Base-by-base conservation (phyloP, 768 basidiomycete genomes). In the Tulasnella sp. region DNA sequence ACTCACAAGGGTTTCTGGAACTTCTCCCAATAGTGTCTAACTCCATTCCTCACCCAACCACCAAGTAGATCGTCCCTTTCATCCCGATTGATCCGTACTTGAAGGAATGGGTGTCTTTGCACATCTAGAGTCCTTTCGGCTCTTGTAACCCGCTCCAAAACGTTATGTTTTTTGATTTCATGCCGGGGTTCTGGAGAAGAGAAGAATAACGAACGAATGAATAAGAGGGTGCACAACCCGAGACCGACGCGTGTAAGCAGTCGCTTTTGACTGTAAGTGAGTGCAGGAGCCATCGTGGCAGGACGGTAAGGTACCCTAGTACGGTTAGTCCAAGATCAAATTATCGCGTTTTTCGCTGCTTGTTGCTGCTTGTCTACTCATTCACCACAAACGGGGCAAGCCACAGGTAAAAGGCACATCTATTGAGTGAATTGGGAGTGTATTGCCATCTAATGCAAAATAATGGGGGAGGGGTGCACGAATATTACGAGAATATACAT, bases 1-100 rank as follows among this genome's bases (percentile, higher is more conserved):
- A 73, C 84, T 63, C 60, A 88, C 86, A 88, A 93, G 12, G 93
- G 92, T 58, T 81, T 72, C 61, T 95, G 90, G 64, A 87, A 95
- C 25, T 88, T 72, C 12, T 81, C 78, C 95, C 93, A 99, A 62
- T 84, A 96, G 65, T 96, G 87, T 41, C 70, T 61, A 35, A 81
- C 75, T 13, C 93, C 93, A 60, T 85, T 78, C 44, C 71, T 66
- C 53, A 96, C 77, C 27, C 86, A 69, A 53, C 75, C 72, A 42
- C 78, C 74, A 57, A 98, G 78, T 46, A 96, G 70, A 60, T 95
- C 93, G 1, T 77, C 74, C 40, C 78, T 70, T 58, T 83, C 79
- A 60, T 96, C 93, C 53, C 93, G 71, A 1, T 91, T 91, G 68
- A 89, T 76, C 29, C 95, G 74, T 2, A 77, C 73, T 67, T 98